A percentile compares a stretch with the other conserved stretches of the same genome.
Evolutionary conservation across 1,284 basidiomycete species (phyloP).

Genomic region (Pulveroboletus sp.): DNA sequence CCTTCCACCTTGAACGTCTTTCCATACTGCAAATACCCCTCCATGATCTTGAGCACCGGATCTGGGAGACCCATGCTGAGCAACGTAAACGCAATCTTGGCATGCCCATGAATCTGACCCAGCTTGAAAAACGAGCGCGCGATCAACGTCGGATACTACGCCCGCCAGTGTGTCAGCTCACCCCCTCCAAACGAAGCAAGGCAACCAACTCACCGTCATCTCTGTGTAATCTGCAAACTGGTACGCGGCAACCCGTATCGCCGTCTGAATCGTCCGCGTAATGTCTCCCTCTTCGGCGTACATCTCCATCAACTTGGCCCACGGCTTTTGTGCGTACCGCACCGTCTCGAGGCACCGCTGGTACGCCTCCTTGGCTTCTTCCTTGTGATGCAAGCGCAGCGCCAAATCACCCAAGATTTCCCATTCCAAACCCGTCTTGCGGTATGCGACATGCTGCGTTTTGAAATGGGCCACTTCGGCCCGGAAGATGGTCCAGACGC

Average conservation of each 20-base stretch:
- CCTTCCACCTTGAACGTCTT: constrained; percentile 80
- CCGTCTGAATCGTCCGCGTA: constrained; percentile 86
- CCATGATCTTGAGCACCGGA: constrained; percentile 83
- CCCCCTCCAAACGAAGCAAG: not conserved
- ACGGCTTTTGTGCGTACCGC: constrained; percentile 88
- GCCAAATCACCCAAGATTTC: constrained; percentile 98
- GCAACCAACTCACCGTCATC: constrained; percentile 62
- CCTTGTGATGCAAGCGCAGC: constrained; percentile 89
- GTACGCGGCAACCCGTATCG: constrained; percentile 91
- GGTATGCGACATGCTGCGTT: constrained; percentile 94
- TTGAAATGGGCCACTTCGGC: constrained; percentile 99
- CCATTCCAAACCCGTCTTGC: constrained; percentile 97
- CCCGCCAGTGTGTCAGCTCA: not conserved
- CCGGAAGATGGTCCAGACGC: constrained; percentile 99
- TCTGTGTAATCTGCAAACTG: constrained; percentile 85
- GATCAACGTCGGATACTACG: constrained; percentile 87
- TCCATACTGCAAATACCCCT: constrained; percentile 81
- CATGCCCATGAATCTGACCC: constrained; percentile 91
- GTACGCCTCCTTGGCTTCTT: constrained; percentile 97
- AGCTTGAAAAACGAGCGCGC: constrained; percentile 91
- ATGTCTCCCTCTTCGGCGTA: constrained; percentile 95
- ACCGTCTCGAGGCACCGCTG: constrained; percentile 89
- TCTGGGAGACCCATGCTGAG: constrained; percentile 92
- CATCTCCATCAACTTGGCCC: constrained; percentile 90
- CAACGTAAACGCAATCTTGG: constrained; percentile 92